These are phyloP conservation scores for Leptographium galeiforme DNA, from an alignment of 2,329 filamentous ascomycete species.

Conservation along the genomic window DNA sequence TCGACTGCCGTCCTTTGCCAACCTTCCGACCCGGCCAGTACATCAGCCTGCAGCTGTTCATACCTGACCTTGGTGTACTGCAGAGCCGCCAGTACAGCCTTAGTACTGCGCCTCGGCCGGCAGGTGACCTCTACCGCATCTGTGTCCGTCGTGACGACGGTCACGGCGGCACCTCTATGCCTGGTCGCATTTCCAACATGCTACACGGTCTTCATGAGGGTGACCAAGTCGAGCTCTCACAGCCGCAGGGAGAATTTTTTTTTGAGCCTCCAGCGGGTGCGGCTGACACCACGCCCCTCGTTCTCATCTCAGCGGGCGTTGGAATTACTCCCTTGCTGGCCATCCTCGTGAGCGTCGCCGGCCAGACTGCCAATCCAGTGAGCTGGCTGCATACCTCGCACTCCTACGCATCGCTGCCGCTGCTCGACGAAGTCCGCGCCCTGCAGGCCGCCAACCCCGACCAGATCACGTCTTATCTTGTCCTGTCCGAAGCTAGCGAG, in stretches of 20 bases:
- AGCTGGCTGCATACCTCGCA: constrained; percentile 51
- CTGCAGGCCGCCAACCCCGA: constrained; percentile 25
- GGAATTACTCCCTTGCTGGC: constrained; percentile 53
- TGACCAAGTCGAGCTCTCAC: constrained; percentile 39
- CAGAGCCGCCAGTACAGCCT: constrained; percentile 69
- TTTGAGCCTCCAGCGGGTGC: constrained; percentile 31
- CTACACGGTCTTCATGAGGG: constrained; percentile 37
- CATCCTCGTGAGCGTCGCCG: constrained; percentile 44
- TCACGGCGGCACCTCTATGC: constrained; percentile 19
- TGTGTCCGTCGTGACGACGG: constrained; percentile 54
- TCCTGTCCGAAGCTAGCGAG: constrained; percentile 31
- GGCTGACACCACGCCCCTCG: constrained; percentile 37
- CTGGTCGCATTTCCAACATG: constrained; percentile 39
- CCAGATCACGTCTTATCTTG: constrained; percentile 41
- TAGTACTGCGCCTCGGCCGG: constrained; percentile 38
- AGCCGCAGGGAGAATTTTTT: constrained; percentile 49
- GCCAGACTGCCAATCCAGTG: constrained; percentile 27
- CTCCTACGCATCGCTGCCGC: constrained; percentile 37
- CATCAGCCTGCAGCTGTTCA: constrained; percentile 48
- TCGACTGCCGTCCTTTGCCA: constrained; percentile 44
- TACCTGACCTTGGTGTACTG: constrained; percentile 47
- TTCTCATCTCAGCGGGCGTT: constrained; percentile 55
- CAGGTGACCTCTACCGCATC: constrained; percentile 52
- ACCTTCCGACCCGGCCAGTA: constrained; percentile 59
- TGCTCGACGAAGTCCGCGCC: constrained; percentile 33